Conservation (phyloP, 2,329 filamentous ascomycete species). For the Xylariaceae sp. region DNA sequence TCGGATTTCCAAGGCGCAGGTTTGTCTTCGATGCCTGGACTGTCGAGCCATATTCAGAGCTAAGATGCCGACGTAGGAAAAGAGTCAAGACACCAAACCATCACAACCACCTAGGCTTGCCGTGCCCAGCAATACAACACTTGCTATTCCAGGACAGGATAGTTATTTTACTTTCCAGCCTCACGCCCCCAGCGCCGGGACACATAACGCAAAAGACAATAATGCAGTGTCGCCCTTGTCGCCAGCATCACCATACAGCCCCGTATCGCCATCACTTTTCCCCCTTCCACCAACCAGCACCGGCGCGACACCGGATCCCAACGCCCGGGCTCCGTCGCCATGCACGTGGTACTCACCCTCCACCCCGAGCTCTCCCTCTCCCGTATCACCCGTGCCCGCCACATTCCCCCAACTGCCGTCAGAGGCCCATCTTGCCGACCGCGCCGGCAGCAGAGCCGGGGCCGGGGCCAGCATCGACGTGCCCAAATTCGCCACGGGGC, state of each 20-base stretch:
- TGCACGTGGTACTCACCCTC: not conserved
- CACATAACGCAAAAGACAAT: slow-evolving; percentile 9
- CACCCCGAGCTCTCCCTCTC: not conserved
- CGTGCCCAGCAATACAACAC: slow-evolving; percentile 8
- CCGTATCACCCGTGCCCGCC: not conserved
- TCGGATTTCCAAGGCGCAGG: not conserved
- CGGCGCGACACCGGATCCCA: not conserved
- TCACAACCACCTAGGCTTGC: slow-evolving; percentile 11
- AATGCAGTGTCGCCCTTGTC: slow-evolving; percentile 12
- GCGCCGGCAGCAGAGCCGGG: not conserved
- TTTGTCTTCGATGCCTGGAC: not conserved
- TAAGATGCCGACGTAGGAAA: not conserved
- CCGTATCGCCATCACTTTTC: slow-evolving; percentile 24
- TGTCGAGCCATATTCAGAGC: not conserved
- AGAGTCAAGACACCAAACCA: not conserved
- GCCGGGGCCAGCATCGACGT: not conserved
- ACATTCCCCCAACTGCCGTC: not conserved
- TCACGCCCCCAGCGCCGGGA: slow-evolving; percentile 22
- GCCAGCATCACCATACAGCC: slow-evolving; percentile 15
- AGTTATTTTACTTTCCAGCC: slow-evolving; percentile 7
- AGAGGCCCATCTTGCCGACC: not conserved
- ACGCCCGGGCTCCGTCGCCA: not conserved
- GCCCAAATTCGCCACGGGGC: not conserved
- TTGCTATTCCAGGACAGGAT: not conserved
- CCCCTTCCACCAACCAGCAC: slow-evolving; percentile 18